Base-by-base conservation (phyloP, 192 early-diverging fungal species). In the Funneliformis geosporum region DNA sequence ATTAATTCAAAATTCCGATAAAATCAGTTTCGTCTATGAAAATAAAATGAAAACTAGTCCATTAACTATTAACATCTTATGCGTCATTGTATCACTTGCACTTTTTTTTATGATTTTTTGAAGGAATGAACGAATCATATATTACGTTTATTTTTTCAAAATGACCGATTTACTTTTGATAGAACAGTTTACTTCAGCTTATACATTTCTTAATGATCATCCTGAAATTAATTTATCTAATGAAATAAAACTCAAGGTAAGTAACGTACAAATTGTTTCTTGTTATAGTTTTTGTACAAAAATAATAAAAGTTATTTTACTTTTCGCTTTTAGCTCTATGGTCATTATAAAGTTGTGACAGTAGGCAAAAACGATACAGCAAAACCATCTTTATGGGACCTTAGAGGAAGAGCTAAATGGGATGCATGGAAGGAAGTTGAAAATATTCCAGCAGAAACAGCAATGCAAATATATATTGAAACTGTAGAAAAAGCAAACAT, bases 361-460 rank as follows among this genome's bases (percentile, higher is more conserved):
- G 7, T 16, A 7, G 50, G 50, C 2, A 55, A 55, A n/a, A 18
- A 21, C 21, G 5, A 55, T 7, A 55, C 50, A 55, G 50, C 4
- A 21, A 55, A 21, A n/a, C 50, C 50, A 55, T 21, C 50, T 55
- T 55, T 55, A 55, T 55, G 50, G 50, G 50, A 55, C 6, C 6
- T 86, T 69, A 81, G 80, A 71, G 82, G 76, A 59, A 60, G 79
- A 60, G 85, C 82, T 46, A 86, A 86, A 71, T 86, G 85, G 85
- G 83, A 86, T 39, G 79, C 85, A 28, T 86, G 85, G 83, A 86
- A 83, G 39, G 82, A 82, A 62, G 60, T 80, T 0, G 85, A 77
- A 25, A 80, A 82, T 1, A 62, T 47, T 0, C 79, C 81, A 21
- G 14, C 59, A 47, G 50, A 81, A 55, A 77, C 80, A 60, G 77